A percentile compares a stretch with the other conserved stretches of the same genome.
Conservation (phyloP, 2,329 filamentous ascomycete species). For the Penicillium fuscoglaucum region DNA sequence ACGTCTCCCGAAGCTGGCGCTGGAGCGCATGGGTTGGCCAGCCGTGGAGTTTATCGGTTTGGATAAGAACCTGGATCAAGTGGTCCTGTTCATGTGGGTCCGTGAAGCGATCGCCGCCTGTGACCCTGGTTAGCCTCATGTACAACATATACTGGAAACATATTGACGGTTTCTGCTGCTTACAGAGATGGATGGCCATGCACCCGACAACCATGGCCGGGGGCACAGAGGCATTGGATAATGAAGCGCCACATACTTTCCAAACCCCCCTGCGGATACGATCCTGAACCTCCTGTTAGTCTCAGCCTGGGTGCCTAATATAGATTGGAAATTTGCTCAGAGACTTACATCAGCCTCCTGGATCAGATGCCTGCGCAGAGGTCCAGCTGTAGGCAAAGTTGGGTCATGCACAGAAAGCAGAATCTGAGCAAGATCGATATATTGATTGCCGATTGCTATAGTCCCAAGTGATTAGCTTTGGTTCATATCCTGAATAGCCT, state of each 20-base stretch:
- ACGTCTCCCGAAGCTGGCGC: constrained; percentile 23
- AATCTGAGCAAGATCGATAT: constrained; percentile 23
- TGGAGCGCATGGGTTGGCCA: constrained; percentile 24
- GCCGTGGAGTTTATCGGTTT: constrained; percentile 21
- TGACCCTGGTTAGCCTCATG: constrained; percentile 7
- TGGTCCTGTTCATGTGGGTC: constrained; percentile 25
- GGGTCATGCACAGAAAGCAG: constrained; percentile 22
- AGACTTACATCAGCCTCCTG: constrained; percentile 23
- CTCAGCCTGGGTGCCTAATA: not conserved
- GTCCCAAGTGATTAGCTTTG: not conserved
- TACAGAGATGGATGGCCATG: constrained; percentile 26
- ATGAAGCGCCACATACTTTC: constrained; percentile 27
- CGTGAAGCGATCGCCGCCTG: constrained; percentile 27
- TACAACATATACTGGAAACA: not conserved
- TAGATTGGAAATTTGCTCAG: not conserved
- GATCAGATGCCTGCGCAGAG: constrained; percentile 15
- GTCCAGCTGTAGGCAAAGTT: constrained; percentile 18
- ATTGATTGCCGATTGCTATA: constrained; percentile 26
- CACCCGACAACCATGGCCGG: constrained; percentile 29
- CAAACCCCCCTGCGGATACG: constrained; percentile 27
- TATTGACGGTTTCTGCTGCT: not conserved
- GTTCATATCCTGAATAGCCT: not conserved
- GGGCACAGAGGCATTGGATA: constrained; percentile 24
- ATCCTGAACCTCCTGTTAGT: constrained; percentile 12
- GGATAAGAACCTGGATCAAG: constrained; percentile 24